A percentile compares a stretch with the other conserved stretches of the same genome.
Conservation (phyloP, 352 stramenopile genomes). For the Globisporangium rhizosaccharum region DNA sequence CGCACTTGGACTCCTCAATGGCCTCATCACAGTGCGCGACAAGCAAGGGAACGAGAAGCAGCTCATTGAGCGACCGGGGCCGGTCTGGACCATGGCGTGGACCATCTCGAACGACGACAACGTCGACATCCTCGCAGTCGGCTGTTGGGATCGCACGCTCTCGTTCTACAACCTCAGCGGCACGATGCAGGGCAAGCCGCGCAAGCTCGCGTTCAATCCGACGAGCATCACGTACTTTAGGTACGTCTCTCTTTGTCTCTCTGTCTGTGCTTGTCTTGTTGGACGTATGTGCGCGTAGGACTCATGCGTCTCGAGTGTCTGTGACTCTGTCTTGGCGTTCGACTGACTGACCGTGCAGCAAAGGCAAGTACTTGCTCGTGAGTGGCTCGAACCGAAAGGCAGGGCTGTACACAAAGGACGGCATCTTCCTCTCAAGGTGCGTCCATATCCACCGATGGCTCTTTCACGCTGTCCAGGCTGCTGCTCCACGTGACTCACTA, state of each 20-base stretch:
- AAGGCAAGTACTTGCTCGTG: constrained; percentile 90
- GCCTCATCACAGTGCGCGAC: constrained; percentile 89
- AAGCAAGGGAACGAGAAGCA: constrained; percentile 89
- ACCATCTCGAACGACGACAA: constrained; percentile 76
- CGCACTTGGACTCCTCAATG: constrained; percentile 90
- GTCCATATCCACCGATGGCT: neutral
- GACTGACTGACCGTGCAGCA: constrained; percentile 22
- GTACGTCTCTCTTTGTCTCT: constrained; percentile 12
- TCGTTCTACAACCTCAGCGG: constrained; percentile 90
- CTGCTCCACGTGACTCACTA: neutral
- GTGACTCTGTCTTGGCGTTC: too few species aligned
- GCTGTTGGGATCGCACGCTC: constrained; percentile 92
- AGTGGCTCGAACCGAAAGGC: constrained; percentile 85
- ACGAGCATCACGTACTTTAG: constrained; percentile 88
- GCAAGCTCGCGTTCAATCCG: constrained; percentile 91
- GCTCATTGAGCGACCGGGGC: constrained; percentile 80
- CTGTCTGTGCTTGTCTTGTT: neutral
- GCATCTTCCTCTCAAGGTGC: constrained; percentile 65
- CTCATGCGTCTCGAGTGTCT: neutral
- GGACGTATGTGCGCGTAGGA: neutral
- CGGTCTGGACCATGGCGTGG: constrained; percentile 87
- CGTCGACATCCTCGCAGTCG: constrained; percentile 86
- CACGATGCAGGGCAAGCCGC: constrained; percentile 78
- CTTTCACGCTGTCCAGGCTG: neutral
- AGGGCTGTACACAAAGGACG: constrained; percentile 86